Conservation (phyloP, 1,284 basidiomycete genomes). For the Chiua sp. region DNA sequence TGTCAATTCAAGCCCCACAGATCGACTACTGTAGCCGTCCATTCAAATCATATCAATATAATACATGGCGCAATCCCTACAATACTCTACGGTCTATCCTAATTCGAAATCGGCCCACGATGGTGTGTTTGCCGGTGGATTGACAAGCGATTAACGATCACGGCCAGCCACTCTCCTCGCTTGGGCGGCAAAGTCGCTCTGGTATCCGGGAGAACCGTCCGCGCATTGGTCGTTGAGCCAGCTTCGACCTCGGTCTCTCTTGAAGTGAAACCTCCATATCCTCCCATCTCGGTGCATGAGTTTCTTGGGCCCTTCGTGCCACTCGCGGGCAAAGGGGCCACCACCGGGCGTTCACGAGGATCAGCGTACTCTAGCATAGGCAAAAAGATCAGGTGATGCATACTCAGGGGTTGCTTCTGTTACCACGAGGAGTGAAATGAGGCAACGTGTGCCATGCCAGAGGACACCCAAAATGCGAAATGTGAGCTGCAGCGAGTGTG, state of each 20-base stretch:
- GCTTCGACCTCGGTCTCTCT: constrained; percentile 3
- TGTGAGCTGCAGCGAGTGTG: constrained; percentile 19
- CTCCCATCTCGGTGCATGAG: neutral
- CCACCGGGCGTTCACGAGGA: constrained; percentile 25
- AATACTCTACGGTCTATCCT: too few relatives aligned
- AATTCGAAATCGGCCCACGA: too few relatives aligned
- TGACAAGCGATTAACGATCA: constrained; percentile 28
- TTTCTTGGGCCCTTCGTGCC: constrained; percentile 1
- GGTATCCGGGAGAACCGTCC: constrained; percentile 32
- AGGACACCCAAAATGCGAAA: constrained; percentile 19
- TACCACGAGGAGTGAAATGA: constrained; percentile 34
- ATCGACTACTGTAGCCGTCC: neutral
- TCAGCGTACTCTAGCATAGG: constrained; percentile 30
- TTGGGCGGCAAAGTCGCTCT: constrained; percentile 31
- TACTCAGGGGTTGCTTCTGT: constrained; percentile 7
- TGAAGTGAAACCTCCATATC: constrained; percentile 8
- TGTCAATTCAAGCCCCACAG: neutral
- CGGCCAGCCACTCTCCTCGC: constrained; percentile 18
- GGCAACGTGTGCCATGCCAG: constrained; percentile 27
- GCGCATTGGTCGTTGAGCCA: constrained; percentile 13
- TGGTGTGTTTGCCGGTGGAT: too few relatives aligned
- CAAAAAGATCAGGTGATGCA: constrained; percentile 18
- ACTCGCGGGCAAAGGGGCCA: constrained; percentile 11
- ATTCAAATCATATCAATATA: too few relatives aligned
- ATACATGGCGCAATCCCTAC: too few relatives aligned